Evolutionary conservation across 805 yeast genomes (phyloP), one percentile per base, ranked within the genome.

Genomic region (Candida anglica): DNA sequence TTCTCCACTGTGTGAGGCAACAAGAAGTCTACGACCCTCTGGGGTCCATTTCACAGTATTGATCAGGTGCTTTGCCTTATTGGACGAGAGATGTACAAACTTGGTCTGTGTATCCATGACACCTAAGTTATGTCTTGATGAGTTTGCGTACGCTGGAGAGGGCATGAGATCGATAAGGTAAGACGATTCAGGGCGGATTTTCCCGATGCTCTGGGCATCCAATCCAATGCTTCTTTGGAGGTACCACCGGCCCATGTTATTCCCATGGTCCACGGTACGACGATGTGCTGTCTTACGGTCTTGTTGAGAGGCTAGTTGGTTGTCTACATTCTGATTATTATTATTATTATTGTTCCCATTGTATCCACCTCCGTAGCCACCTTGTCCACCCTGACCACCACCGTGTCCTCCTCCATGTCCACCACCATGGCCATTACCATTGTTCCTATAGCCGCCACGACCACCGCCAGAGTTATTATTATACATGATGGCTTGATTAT

Each of bases 31-130:
- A 46, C 97, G 70, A 0, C 96, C 98, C 47, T 88, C 97, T 0
- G 98, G 98, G 0, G 98, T 93, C 96, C 97, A 91, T 54, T 75
- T 78, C n/a, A 86, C 80, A 2, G 89, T 81, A 47, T 86, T 85
- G 33, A 89, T 86, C 3, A 95, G 86, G 62, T 91, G 96, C 50
- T 84, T 81, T 8, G 88, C 86, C 59, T 93, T 93, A 63, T 91
- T 93, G 14, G 93, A 80, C 38, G 94, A 81, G 31, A 89, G 72
- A 62, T 91, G 98, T 3, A 87, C 93, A 56, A 91, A 88, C 50
- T 88, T 88, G 18, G 86, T 74, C 32, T 81, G 79, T 7, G 80
- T 55, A 50, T 88, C 88, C 39, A 82, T 63, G 1, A 77, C 61
- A 0, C 81, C 76, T 48, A 58, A 41, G 32, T 60, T 59, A 14